Base-by-base conservation (phyloP, 2,329 filamentous ascomycete species). In the Fusarium globosum region DNA sequence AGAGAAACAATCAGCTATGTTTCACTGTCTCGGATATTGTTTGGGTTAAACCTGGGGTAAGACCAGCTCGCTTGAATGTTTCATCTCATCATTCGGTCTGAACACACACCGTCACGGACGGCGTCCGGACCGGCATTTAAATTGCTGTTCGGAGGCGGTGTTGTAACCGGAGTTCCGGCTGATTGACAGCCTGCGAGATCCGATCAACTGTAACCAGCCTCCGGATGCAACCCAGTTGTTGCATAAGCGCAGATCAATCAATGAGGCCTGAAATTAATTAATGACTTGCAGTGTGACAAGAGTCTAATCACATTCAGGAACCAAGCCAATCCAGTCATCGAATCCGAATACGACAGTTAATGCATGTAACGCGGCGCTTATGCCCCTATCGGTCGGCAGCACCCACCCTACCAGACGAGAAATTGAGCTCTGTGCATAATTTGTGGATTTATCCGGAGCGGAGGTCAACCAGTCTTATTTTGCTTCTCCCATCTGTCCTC, bases 401-500 rank as follows among this genome's bases (percentile, higher is more conserved):
- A 61, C 68, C 75, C 72, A 75, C 68, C 56, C 53, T 61, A 30
- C 57, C 59, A 52, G 43, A 23, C n/a, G 42, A 76, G 76, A 78
- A 78, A 78, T 78, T 78, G 75, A 78, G 77, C 74, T 66, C 69
- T 66, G 35, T 74, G 71, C 74, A 69, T 71, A 55, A 76, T 73
- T 72, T 69, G 74, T 75, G 75, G 76, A 77, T 78, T 78, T 78
- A 78, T 65, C 76, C 76, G 76, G 76, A 75, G 69, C 56, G 65
- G 68, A 76, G 73, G 74, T 63, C 65, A 64, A 57, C 61, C 69
- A 65, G 56, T 65, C 65, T 65, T 67, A 63, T 71, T 77, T 71
- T 74, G 62, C 64, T 62, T 68, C 67, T 64, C 68, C 33, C 71
- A 73, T 74, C 65, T 62, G 53, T 72, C 69, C 68, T 60, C 59